Evolutionary conservation across 768 basidiomycete species (phyloP), one percentile per base, ranked within the genome.

Genomic region (Cystofilobasidium ferigula): DNA sequence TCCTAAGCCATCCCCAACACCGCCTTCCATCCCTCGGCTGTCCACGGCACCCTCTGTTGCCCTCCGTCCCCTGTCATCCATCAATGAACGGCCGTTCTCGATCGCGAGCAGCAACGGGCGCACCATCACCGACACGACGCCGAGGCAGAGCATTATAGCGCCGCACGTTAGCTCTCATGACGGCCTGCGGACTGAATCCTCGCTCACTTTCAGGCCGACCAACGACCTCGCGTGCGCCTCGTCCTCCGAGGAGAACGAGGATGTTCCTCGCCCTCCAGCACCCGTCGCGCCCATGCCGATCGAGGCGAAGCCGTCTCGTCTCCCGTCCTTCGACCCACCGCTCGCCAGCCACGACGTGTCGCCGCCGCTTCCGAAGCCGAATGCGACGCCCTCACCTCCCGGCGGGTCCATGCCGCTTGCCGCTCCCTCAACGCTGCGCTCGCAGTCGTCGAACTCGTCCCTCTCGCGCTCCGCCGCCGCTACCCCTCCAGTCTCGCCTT

Each of bases 101-200:
- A 5, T 8, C 2, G 51, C 51, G 18, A 54, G 51, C 30, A 54
- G 51, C 51, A 28, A 2, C 16, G 51, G 18, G 51, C 28, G 18
- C 13, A 54, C 51, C 4, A 20, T 54, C 51, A 32, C 30, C 5
- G 51, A 54, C 51, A 32, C 30, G 28, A 54, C 60, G 7, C 45
- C 43, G n/a, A 43, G 60, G 30, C 26, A 47, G 45, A 43, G 42
- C 28, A 61, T 61, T n/a, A n/a, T n/a, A n/a, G n/a, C n/a, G n/a
- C n/a, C n/a, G n/a, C n/a, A n/a, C n/a, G n/a, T n/a, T n/a, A n/a
- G n/a, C n/a, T n/a, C n/a, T n/a, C n/a, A n/a, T n/a, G n/a, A n/a
- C n/a, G 8, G 28, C 45, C 42, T 28, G 10, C 26, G 18, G 8
- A 28, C n/a, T 30, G 6, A 9, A 38, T 40, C 58, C 18, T 22